Evolutionary conservation across 139 green algal species (phyloP).

Genomic region (Edaphochlamys debaryana): DNA sequence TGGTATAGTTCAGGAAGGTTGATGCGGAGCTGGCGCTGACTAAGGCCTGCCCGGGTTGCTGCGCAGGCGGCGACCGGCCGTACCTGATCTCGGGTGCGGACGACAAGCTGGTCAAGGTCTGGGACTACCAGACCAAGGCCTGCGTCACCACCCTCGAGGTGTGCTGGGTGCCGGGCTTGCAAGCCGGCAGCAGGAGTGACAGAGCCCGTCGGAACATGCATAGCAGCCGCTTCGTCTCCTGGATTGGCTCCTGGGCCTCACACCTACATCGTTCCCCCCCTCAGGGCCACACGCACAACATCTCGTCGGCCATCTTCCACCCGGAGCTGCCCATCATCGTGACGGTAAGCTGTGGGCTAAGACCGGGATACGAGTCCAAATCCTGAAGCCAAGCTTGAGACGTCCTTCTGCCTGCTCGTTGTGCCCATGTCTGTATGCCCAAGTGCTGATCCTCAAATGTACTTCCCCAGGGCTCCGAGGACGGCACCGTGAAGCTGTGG

Average conservation of each 20-base stretch:
- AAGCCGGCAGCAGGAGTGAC: background rate
- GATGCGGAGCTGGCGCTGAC: too few relatives aligned
- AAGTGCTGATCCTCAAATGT: too few relatives aligned
- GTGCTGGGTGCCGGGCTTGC: too few relatives aligned
- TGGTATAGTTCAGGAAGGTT: too few relatives aligned
- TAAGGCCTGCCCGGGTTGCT: too few relatives aligned
- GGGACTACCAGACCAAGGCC: constrained; percentile 99
- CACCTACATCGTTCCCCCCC: background rate
- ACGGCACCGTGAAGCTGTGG: constrained; percentile 97
- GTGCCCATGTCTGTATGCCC: too few relatives aligned
- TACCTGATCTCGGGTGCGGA: constrained; percentile 98
- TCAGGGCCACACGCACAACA: constrained; percentile 90
- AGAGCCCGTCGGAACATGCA: background rate
- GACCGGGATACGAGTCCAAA: too few relatives aligned
- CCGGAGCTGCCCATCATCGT: constrained; percentile 98
- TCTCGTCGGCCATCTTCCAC: constrained; percentile 92
- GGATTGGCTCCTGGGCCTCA: too few relatives aligned
- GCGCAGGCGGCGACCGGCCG: constrained; percentile 89
- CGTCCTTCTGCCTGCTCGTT: too few relatives aligned
- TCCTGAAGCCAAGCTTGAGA: too few relatives aligned
- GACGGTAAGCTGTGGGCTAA: constrained; percentile 53
- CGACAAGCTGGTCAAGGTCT: constrained; percentile 92
- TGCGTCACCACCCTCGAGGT: constrained; percentile 95
- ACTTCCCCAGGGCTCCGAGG: constrained; percentile 88
- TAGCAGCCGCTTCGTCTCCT: background rate